Base-by-base conservation (phyloP, 75 land plant genomes). In the Pinus taeda region DNA sequence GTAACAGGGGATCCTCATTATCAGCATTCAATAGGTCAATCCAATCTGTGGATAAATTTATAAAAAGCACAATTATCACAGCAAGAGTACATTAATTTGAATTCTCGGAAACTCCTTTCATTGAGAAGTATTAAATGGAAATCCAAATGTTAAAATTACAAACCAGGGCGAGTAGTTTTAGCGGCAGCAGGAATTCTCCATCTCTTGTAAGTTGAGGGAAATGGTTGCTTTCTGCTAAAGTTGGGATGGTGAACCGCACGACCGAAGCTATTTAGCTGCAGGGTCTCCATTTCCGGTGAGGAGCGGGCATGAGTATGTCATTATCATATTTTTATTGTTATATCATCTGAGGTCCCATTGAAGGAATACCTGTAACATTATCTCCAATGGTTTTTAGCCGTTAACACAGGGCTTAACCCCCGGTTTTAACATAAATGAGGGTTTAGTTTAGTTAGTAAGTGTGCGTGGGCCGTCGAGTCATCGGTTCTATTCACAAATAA, bases 251-350 rank as follows among this genome's bases (percentile, higher is more conserved):
- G 21, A 67, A 4, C 8, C 18, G 45, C 9, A 45, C 15, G 71
- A n/a, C 49, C 39, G 71, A 67, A 67, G 45, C 21, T 37, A 45
- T 67, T 67, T 45, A 67, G 33, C 2, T 67, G 71, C 71, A 67
- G 49, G 20, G 22, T 39, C 20, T 39, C 71, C 71, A 67, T 67
- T 67, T 6, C 45, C 7, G 49, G 3, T 18, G 18, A 39, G 2
- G n/a, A 42, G 21, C 7, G 0, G 11, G 11, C 13, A 5, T 5
- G 64, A 24, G 22, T 4, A 11, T 62, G 9, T 45, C 49, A 8
- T 45, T 6, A 45, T 45, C 8, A 45, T 45, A 45, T 45, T 42
- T 2, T 42, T 45, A 45, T 6, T 45, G 8, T 45, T 45, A 45
- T 6, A 45, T 45, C 49, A 45, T 45, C 49, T 45, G 33, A 33